A percentile compares a stretch with the other conserved stretches of the same genome.
Conservation (phyloP, 2,329 filamentous ascomycete genomes). For the Botrytis aclada region DNA sequence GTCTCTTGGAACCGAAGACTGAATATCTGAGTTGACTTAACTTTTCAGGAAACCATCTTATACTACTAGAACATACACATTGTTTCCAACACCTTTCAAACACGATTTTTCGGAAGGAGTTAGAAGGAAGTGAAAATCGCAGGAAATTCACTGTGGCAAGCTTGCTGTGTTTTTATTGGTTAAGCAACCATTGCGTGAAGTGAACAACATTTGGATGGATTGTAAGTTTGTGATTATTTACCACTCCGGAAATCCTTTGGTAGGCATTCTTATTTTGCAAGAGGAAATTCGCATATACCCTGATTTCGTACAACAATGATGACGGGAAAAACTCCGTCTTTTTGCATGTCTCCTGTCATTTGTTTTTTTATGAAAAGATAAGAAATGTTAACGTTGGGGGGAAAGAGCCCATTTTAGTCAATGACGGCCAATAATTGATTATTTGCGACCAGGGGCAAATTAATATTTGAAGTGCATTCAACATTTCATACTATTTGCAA, state of each 20-base stretch:
- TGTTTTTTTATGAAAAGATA: background rate
- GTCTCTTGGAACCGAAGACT: background rate
- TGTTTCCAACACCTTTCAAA: background rate
- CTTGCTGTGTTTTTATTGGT: background rate
- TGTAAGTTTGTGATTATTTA: background rate
- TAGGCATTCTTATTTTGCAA: background rate
- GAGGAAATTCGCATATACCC: background rate
- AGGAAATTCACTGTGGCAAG: background rate
- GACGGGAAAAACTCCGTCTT: background rate
- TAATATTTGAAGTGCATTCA: background rate
- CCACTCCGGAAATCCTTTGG: fast-evolving
- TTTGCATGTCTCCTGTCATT: background rate
- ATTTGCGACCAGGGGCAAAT: background rate
- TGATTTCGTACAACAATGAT: background rate
- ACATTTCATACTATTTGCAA: background rate
- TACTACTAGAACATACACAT: background rate
- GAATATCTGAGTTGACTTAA: background rate
- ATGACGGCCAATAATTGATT: background rate
- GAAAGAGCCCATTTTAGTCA: background rate
- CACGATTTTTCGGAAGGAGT: background rate
- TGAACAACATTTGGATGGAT: background rate
- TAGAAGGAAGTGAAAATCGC: background rate
- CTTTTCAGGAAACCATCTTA: background rate
- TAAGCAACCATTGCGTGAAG: background rate
- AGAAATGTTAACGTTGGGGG: background rate